Conservation (phyloP, 352 stramenopile species). For the Pilasporangium apinafurcum region DNA sequence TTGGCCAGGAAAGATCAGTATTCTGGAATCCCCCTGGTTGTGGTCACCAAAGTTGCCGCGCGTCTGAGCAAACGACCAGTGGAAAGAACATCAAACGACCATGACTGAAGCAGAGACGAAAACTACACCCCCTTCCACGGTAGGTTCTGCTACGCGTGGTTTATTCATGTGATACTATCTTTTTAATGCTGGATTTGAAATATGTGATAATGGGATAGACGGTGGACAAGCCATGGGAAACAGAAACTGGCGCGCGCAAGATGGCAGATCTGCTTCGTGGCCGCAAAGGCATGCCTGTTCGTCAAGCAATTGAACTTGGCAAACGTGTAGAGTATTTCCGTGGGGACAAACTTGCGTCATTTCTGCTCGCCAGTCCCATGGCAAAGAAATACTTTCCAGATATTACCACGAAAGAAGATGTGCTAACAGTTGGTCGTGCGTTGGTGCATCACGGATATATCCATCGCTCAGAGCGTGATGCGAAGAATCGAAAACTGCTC, state of each 20-base stretch:
- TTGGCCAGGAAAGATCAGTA: conserved; percentile 1
- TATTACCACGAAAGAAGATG: conserved; percentile 76
- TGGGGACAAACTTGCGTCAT: conserved; percentile 84
- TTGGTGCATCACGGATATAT: conserved; percentile 82
- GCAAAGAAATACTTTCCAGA: conserved; percentile 83
- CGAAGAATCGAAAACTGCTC: conserved; percentile 85
- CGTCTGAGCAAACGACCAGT: conserved; percentile 6
- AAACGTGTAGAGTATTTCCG: conserved; percentile 92
- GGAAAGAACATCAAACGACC: conserved; percentile 1
- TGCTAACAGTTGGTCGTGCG: conserved; percentile 58
- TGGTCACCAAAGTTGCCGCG: background rate
- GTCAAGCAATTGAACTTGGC: conserved; percentile 85
- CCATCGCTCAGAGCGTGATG: conserved; percentile 81
- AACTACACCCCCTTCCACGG: too few species aligned
- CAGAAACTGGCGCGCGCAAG: conserved; percentile 63
- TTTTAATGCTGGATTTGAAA: too few species aligned
- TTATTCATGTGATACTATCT: too few species aligned
- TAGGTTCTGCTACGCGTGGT: too few species aligned
- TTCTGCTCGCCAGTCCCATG: conserved; percentile 68
- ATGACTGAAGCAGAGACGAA: conserved; percentile 4
- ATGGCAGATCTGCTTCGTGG: conserved; percentile 81
- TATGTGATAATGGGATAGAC: conserved; percentile 22
- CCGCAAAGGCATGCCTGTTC: conserved; percentile 83
- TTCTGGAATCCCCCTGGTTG: conserved; percentile 6
- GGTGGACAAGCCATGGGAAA: conserved; percentile 60